Percentiles rank a stretch among this genome's conserved stretches.
phyloP scores from a whole-genome alignment of 352 stramenopile genomes.

The Phytophthora pistaciae region DNA sequence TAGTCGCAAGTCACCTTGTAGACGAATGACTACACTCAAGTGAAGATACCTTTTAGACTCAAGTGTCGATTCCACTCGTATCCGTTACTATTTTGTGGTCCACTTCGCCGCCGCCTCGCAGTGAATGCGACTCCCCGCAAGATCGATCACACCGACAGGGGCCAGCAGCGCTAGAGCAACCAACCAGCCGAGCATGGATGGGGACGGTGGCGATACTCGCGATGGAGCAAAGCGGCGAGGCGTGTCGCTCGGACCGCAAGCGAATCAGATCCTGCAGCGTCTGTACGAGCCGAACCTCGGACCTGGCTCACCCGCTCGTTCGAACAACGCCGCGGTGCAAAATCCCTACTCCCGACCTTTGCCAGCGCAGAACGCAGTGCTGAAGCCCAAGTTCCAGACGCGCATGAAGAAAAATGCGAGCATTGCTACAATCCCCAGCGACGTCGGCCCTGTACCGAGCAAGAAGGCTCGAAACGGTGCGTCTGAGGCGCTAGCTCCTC shows the following conservation, averaged over 20 bases:
- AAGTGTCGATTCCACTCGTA: slow-evolving; percentile 11
- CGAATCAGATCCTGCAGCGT: slow-evolving; percentile 71
- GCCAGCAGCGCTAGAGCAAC: no score
- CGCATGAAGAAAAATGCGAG: slow-evolving; percentile 65
- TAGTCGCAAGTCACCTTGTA: slow-evolving; percentile 18
- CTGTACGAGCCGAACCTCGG: slow-evolving; percentile 74
- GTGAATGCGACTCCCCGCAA: slow-evolving; percentile 19
- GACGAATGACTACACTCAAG: slow-evolving; percentile 13
- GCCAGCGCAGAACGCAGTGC: slow-evolving; percentile 12
- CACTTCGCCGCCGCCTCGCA: slow-evolving; percentile 4
- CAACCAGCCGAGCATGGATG: slow-evolving; percentile 8
- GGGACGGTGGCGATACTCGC: slow-evolving; percentile 23
- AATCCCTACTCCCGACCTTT: slow-evolving; percentile 11
- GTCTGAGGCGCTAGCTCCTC: background rate
- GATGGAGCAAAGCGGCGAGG: slow-evolving; percentile 68
- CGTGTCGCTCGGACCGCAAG: slow-evolving; percentile 56
- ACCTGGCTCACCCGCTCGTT: slow-evolving; percentile 23
- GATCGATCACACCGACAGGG: slow-evolving; percentile 5
- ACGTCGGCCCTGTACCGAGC: background rate
- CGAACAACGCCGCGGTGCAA: background rate
- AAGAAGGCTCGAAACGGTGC: background rate
- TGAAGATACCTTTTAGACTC: slow-evolving; percentile 10
- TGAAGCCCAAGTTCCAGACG: slow-evolving; percentile 55
- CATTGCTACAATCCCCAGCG: slow-evolving; percentile 35
- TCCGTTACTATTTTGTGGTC: slow-evolving; percentile 6